phyloP scores from a whole-genome alignment of 2,329 filamentous ascomycete species.

The Daldinia eschscholtzii region DNA sequence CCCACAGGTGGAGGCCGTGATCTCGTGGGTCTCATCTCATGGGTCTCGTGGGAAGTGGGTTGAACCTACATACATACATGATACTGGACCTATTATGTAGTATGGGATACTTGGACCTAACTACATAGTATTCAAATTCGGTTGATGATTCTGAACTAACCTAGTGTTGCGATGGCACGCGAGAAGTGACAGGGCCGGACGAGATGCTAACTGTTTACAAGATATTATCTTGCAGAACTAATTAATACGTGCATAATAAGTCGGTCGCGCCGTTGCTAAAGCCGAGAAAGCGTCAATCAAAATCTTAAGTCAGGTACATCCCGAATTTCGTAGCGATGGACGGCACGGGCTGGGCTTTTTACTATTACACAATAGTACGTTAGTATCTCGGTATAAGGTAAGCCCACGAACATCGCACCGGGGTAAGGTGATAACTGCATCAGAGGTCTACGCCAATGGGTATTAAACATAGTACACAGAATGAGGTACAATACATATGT shows the following conservation, averaged over 20 bases:
- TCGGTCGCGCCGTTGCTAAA: constrained; percentile 15
- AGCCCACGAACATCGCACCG: constrained; percentile 21
- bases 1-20: constrained; percentile 37
- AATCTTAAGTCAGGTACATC: constrained; percentile 15
- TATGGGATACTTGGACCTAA: neutral
- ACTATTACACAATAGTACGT: neutral
- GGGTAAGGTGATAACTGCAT: constrained; percentile 30
- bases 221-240: constrained; percentile 2
- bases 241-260: constrained; percentile 1
- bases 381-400: constrained; percentile 1
- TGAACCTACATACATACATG: constrained; percentile 16
- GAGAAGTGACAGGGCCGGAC: constrained; percentile 34
- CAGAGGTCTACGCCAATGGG: constrained; percentile 10
- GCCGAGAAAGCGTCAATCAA: constrained; percentile 20
- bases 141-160: constrained; percentile 34
- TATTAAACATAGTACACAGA: neutral
- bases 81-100: neutral
- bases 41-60: constrained; percentile 30
- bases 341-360: too few relatives aligned
- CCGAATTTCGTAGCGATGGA: constrained; percentile 9
- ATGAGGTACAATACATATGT: neutral
- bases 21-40: constrained; percentile 35
- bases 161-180: constrained; percentile 37
- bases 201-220: constrained; percentile 21
- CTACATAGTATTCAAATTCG: constrained; percentile 36